Base-by-base conservation (phyloP, 2,329 filamentous ascomycete species). In the Fusarium oligoseptatum region DNA sequence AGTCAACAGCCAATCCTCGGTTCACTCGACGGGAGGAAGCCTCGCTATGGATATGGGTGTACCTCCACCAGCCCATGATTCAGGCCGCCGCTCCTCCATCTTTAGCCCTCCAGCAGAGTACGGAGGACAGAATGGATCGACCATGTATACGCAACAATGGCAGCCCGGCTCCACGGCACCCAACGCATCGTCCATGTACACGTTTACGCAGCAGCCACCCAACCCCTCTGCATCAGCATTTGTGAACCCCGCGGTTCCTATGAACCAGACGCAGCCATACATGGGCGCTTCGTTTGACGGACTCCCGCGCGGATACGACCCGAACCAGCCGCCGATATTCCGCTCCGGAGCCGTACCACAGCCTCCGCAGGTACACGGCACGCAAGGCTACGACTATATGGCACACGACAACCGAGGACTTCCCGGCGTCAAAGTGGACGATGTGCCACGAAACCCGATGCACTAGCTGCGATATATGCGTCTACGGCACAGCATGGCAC, bases 11-110 rank as follows among this genome's bases (percentile, higher is more conserved):
- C 83, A 80, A 67, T 48, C 76, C 55, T 73, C 81, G 37, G 83
- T 85, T 9, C 84, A 83, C 39, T 73, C 80, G 11, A 71, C 79
- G 7, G 80, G 78, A 20, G 76, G 79, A 12, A 78, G 79, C 37
- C 80, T 89, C 11, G 77, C 84, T 3, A 78, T 89, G 22, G 87
- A 89, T 39, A 82, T 88, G 72, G 75, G 73, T 24, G 85, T 87
- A 7, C 74, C 85, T 2, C 83, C 81, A 1, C 83, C 81, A 41
- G 80, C 85, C 3, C 86, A 88, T 62, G 85, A 87, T 41, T 74
- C 82, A 1, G 84, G 84, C 70, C 83, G 88, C 34, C 84, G 87
- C 20, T 81, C 87, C 0, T 87, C 87, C 0, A 77, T 83, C 3
- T 81, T 88, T 17, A 82, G 84, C 34, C 67, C 76, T 22, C 60